A percentile compares a stretch with the other conserved stretches of the same genome.
Conservation (phyloP, 768 basidiomycete genomes). For the Sporobolomyces roseus region DNA sequence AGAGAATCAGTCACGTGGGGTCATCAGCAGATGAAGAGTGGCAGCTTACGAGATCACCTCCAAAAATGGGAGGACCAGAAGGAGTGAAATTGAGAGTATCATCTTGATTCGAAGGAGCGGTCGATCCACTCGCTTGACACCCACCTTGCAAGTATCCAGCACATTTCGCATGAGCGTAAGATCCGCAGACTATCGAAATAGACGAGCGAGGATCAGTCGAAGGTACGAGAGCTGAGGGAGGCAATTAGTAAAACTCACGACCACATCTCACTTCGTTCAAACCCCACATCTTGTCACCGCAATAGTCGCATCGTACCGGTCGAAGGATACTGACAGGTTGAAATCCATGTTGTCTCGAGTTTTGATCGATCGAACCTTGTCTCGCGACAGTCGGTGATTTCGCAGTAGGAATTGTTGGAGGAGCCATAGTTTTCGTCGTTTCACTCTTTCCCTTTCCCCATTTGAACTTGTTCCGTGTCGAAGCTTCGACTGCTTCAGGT, state of each 20-base stretch:
- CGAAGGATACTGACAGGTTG: slow-evolving; percentile 81
- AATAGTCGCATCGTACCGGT: slow-evolving; percentile 89
- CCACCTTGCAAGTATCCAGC: slow-evolving; percentile 28
- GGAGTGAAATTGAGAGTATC: slow-evolving; percentile 26
- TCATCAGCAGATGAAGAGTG: neutral
- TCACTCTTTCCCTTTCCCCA: slow-evolving; percentile 46
- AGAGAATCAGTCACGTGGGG: neutral
- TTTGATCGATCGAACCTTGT: slow-evolving; percentile 27
- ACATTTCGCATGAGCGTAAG: slow-evolving; percentile 84
- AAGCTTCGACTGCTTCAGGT: slow-evolving; percentile 44
- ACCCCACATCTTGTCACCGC: slow-evolving; percentile 98
- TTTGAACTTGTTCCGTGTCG: slow-evolving; percentile 49
- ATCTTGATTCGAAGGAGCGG: neutral
- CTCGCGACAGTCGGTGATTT: slow-evolving; percentile 21
- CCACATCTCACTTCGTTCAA: slow-evolving; percentile 81
- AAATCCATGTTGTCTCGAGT: slow-evolving; percentile 83
- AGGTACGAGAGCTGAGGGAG: neutral
- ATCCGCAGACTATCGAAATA: slow-evolving; percentile 63
- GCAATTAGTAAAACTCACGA: slow-evolving; percentile 55
- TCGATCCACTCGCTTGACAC: slow-evolving; percentile 21
- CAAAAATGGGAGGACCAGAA: slow-evolving; percentile 84
- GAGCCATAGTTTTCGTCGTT: slow-evolving; percentile 14
- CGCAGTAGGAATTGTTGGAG: slow-evolving; percentile 14
- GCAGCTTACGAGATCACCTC: slow-evolving; percentile 61
- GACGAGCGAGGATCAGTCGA: neutral